Conservation (phyloP, 805 yeast genomes). For the Cyberlindnera japonica region DNA sequence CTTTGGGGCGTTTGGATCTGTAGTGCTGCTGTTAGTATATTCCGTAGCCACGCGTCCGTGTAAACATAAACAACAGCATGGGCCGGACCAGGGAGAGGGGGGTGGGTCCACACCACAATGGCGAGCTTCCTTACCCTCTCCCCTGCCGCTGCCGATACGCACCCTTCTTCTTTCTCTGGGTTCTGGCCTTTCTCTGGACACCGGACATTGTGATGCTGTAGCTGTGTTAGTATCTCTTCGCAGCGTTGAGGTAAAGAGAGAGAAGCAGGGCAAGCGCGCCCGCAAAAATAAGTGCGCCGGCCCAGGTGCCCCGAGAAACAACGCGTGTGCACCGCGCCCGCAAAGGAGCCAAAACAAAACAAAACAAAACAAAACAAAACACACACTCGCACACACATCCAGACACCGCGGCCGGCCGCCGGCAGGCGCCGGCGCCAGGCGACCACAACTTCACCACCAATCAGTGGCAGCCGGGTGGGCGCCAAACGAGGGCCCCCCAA, state of each 20-base stretch:
- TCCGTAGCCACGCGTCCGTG: constrained; percentile 1
- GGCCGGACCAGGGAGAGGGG: background rate
- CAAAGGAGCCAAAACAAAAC: background rate
- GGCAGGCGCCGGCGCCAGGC: too few relatives aligned
- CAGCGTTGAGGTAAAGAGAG: background rate
- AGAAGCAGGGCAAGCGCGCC: constrained; percentile 7
- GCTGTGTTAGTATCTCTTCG: constrained; percentile 4
- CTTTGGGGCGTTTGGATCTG: constrained; percentile 98
- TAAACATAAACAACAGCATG: constrained; percentile 1
- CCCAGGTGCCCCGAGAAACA: background rate
- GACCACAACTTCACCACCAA: too few relatives aligned
- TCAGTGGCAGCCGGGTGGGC: too few relatives aligned
- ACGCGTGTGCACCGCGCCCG: background rate
- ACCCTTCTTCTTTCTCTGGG: constrained; percentile 45
- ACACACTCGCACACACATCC: too few relatives aligned
- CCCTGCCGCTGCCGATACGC: too few relatives aligned
- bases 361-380: background rate
- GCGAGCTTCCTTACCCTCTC: too few relatives aligned
- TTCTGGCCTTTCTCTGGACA: constrained; percentile 36
- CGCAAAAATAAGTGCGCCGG: constrained; percentile 2
- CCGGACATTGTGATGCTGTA: constrained; percentile 32
- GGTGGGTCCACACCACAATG: too few relatives aligned
- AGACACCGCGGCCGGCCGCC: too few relatives aligned
- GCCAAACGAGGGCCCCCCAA: too few relatives aligned
- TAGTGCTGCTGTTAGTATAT: constrained; percentile 1